Base-by-base conservation (phyloP, 2,329 filamentous ascomycete genomes). In the Hymenoscyphus albidus region DNA sequence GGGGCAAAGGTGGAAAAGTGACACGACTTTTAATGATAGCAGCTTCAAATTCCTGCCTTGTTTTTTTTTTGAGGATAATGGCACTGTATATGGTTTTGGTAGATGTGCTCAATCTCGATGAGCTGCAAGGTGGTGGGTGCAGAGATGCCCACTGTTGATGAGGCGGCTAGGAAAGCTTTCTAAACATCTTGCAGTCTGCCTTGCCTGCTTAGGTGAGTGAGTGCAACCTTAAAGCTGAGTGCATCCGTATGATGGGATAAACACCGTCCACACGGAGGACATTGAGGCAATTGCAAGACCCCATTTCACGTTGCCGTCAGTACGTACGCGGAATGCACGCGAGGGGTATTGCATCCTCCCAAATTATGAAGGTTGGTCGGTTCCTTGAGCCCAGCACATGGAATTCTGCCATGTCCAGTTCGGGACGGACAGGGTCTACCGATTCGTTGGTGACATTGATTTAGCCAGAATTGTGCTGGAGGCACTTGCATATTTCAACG, bases 401-500 rank as follows among this genome's bases (percentile, higher is more conserved):
- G 44, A 48, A 48, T 18, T 48, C 44, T 48, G 44, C n/a, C 5
- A 9, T 51, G n/a, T 27, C 18, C 44, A 51, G n/a, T 51, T 51
- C 6, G n/a, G 44, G 44, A 51, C 22, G 22, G 18, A 51, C 44
- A 51, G 18, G 44, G 44, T 51, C 44, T 51, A 18, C 44, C 44
- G 44, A 51, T 51, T 51, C 44, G 44, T 22, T 16, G 44, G 35
- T 35, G 35, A 35, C 35, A 35, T 35, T 35, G 35, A 2, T 35
- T 35, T 54, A 32, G 18, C 44, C 42, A 51, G 40, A 16, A 42
- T 32, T 48, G 27, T 61, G 18, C 22, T 27, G 48, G 42, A 44
- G 27, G 44, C n/a, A 61, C 48, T 61, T 42, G 44, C 32, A 48
- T 60, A n/a, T 32, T 32, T 59, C 22, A 22, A 59, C 39, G 35